Percentiles rank a stretch among this genome's conserved stretches.
Evolutionary conservation across 495 filamentous ascomycete species (phyloP).

Genomic region (Talaromyces liani): DNA sequence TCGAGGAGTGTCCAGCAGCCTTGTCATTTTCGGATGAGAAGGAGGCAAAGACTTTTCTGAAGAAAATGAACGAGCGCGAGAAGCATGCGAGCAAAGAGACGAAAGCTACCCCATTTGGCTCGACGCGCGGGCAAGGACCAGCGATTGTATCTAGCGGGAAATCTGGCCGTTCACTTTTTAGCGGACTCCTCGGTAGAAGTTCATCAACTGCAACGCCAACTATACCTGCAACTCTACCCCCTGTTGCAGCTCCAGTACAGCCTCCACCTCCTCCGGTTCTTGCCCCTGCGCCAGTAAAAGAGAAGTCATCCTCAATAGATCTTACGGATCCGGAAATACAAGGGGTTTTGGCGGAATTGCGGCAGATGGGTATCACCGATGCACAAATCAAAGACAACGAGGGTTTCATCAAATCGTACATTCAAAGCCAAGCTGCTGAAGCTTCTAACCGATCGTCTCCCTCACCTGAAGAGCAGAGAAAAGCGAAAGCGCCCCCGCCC

Average conservation of each 20-base stretch:
- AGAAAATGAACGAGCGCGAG: slow-evolving; percentile 90
- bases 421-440: slow-evolving; percentile 64
- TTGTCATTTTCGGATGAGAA: slow-evolving; percentile 93
- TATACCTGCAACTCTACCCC: slow-evolving; percentile 43
- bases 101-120: slow-evolving; percentile 66
- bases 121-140: slow-evolving; percentile 40
- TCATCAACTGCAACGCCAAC: slow-evolving; percentile 51
- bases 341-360: slow-evolving; percentile 74
- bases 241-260: slow-evolving; percentile 25
- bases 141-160: slow-evolving; percentile 42
- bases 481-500: slow-evolving; percentile 48
- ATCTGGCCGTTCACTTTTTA: slow-evolving; percentile 47
- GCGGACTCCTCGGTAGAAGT: slow-evolving; percentile 65
- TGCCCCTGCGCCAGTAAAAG: slow-evolving; percentile 20
- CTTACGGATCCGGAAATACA: slow-evolving; percentile 77
- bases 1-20: slow-evolving; percentile 82
- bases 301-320: slow-evolving; percentile 63
- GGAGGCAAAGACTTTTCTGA: slow-evolving; percentile 87
- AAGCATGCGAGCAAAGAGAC: slow-evolving; percentile 89
- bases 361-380: slow-evolving; percentile 81
- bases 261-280: slow-evolving; percentile 15
- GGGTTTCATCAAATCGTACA: slow-evolving; percentile 90
- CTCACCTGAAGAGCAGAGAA: slow-evolving; percentile 32
- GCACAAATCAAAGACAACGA: slow-evolving; percentile 88
- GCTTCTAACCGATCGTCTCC: slow-evolving; percentile 17